Base-by-base conservation (phyloP, 805 yeast genomes). In the Suhomyces pyralidae region DNA sequence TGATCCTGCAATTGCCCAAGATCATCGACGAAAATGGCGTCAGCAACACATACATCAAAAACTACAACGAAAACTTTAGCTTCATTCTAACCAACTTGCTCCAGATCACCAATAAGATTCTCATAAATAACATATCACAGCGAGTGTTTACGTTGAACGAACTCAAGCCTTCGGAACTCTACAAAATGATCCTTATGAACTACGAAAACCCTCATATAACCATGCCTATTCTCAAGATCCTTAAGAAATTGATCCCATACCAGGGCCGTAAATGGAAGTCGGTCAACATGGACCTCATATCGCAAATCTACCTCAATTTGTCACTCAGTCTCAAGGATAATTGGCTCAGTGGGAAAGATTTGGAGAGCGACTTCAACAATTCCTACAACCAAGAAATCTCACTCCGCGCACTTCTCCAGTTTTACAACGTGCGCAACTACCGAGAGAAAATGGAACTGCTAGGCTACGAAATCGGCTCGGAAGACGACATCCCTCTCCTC, bases 191-290 rank as follows among this genome's bases (percentile, higher is more conserved):
- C 34, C 68, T 88, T 5, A 71, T 80, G 3, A 76, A 90, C 44
- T 85, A 83, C 63, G 68, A 69, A 30, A 90, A 88, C 61, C 64
- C 73, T 22, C 78, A 79, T 8, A 67, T 90, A 22, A 85, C 88
- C 70, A 74, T 74, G 48, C 92, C 96, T 1, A 83, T 88, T 3
- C 72, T 92, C 60, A 85, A 84, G 61, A 79, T 88, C 1, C 74
- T 92, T 54, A 91, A 89, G 65, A 84, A 88, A 56, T 78, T 91
- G 48, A 84, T 91, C 1, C 97, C 97, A 0, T 90, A 86, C 69
- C 92, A 90, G 61, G 97, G 97, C 17, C 84, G 94, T 54, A 91
- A 92, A 67, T 93, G 99, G 99, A 85, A 91, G 60, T 81, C 91
- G 12, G 82, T 84, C 56, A 94, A 93, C 65, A 93, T 94, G 97